Evolutionary conservation across 208 protist species (phyloP), one percentile per base, ranked within the genome.

Genomic region (Trypanosoma boissoni): DNA sequence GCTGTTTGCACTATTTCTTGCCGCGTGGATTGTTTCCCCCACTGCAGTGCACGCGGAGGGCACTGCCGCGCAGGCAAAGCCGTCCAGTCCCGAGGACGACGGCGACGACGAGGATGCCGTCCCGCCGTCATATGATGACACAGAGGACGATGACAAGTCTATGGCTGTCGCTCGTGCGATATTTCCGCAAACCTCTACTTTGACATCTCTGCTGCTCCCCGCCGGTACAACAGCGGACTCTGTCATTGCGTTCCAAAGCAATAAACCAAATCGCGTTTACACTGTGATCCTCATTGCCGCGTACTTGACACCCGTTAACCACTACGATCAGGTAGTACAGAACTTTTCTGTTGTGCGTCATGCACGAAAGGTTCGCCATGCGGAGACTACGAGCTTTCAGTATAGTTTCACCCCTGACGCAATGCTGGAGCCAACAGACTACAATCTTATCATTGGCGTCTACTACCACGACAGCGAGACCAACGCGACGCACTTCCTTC

Each of bases 341-440:
- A 96, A 96, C 83, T 96, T 96, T 57, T 94, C 87, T 7, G 77
- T 84, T 36, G 74, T 92, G 20, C 80, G 81, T 41, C 80, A 94
- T 44, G 86, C 70, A 2, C 83, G 88, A 46, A 65, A 49, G 21
- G 83, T 96, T 20, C 45, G 46, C 41, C 68, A 57, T 23, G 46
- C 56, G 3, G 86, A 96, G 62, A 83, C 81, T 12, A 72, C 73
- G 31, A 93, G 68, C 43, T 76, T 96, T 60, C 73, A 83, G 1
- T 96, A 94, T 70, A 82, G 45, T 49, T 91, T 96, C 67, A 87
- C 70, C 21, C 77, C 87, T 16, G 69, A 90, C 45, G 59, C 57
- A 0, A 56, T 70, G 45, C 60, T 94, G 2, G 91, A 96, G 72
- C 77, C 86, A 0, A 74, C 76, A 2, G 75, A 88, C 39, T 96